These are phyloP conservation scores for Candida methanosorbosa DNA, from an alignment of 805 yeast species.

Conservation along the genomic window DNA sequence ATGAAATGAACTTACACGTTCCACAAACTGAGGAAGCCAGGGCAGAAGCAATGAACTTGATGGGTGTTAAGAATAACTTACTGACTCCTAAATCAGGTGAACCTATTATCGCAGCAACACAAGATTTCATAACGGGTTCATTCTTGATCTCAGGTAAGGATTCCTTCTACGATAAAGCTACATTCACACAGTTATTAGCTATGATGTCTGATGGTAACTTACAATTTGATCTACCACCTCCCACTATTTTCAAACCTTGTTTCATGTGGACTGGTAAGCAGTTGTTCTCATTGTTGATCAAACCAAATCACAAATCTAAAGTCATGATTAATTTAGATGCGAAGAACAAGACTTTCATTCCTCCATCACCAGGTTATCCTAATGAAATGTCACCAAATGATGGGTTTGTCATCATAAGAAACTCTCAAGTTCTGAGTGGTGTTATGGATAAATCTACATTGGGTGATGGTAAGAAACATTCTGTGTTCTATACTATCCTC, in stretches of 20 bases:
- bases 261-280: slow-evolving; percentile 97
- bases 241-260: slow-evolving; percentile 83
- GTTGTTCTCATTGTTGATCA: slow-evolving; percentile 78
- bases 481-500: slow-evolving; percentile 89
- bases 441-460: slow-evolving; percentile 93
- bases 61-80: slow-evolving; percentile 95
- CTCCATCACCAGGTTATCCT: slow-evolving; percentile 67
- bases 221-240: slow-evolving; percentile 93
- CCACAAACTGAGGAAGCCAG: slow-evolving; percentile 99
- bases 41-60: slow-evolving; percentile 95
- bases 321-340: slow-evolving; percentile 91
- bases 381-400: slow-evolving; percentile 97
- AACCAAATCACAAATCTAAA: slow-evolving; percentile 67
- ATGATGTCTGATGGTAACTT: slow-evolving; percentile 93
- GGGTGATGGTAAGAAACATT: slow-evolving; percentile 97
- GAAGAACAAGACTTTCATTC: slow-evolving; percentile 79
- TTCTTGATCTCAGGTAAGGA: slow-evolving; percentile 90
- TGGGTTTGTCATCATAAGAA: slow-evolving; percentile 85
- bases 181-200: slow-evolving; percentile 71
- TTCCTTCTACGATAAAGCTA: slow-evolving; percentile 82
- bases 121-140: slow-evolving; percentile 97
- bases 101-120: slow-evolving; percentile 99
- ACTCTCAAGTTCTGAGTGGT: slow-evolving; percentile 83
- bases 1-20: slow-evolving; percentile 97
- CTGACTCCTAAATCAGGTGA: slow-evolving; percentile 97